These are phyloP conservation scores for Scytalidium lignicola DNA, from an alignment of 2,329 filamentous ascomycete species.

Conservation along the genomic window DNA sequence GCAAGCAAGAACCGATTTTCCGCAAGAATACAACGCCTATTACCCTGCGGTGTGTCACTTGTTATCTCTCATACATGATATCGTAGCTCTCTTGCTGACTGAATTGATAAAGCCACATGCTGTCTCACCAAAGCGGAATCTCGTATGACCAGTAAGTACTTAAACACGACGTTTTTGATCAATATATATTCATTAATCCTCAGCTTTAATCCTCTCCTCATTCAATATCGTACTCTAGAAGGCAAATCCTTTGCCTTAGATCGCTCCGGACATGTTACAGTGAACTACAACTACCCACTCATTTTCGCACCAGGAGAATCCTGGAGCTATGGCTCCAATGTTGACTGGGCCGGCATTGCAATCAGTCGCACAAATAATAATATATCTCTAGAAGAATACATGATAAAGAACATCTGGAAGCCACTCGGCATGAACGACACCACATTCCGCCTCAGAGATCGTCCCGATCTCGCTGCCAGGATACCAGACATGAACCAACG, in stretches of 20 bases:
- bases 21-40: slow-evolving; percentile 17
- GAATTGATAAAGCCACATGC: neutral
- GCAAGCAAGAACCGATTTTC: slow-evolving; percentile 15
- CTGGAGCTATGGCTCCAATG: slow-evolving; percentile 51
- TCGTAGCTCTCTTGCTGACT: neutral
- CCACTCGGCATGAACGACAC: slow-evolving; percentile 35
- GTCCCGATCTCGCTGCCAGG: neutral
- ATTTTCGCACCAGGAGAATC: slow-evolving; percentile 58
- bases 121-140: slow-evolving; percentile 14
- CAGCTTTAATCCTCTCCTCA: slow-evolving; percentile 9
- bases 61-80: neutral
- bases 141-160: slow-evolving; percentile 17
- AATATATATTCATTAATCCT: neutral
- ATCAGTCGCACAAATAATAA: slow-evolving; percentile 34
- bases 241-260: neutral
- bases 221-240: slow-evolving; percentile 9
- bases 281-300: slow-evolving; percentile 36
- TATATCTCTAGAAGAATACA: slow-evolving; percentile 29
- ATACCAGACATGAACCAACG: slow-evolving; percentile 10
- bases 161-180: neutral
- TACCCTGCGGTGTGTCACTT: slow-evolving; percentile 25
- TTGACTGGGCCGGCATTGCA: slow-evolving; percentile 51
- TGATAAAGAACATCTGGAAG: slow-evolving; percentile 41
- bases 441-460: slow-evolving; percentile 15
- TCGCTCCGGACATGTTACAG: neutral